phyloP scores from a whole-genome alignment of 495 filamentous ascomycete species.

The Trichoderma reesei region DNA sequence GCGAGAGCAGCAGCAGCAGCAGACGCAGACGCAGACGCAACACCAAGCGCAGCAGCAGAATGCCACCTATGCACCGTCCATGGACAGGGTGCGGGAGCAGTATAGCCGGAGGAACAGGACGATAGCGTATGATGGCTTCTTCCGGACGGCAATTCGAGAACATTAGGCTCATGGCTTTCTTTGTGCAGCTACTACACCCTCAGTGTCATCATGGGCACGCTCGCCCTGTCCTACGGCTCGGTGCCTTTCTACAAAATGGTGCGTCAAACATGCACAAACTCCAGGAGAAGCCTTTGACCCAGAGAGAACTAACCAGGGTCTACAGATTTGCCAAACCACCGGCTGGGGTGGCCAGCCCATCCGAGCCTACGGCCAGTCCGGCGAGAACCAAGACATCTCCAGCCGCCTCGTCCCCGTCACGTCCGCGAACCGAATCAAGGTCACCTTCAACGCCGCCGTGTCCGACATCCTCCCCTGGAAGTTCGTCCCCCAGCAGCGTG shows the following conservation, averaged over 20 bases:
- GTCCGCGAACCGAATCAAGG: slow-evolving; percentile 72
- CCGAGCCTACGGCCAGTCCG: slow-evolving; percentile 55
- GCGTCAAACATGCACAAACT: slow-evolving; percentile 12
- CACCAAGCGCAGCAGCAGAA: slow-evolving; percentile 15
- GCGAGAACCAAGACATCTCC: slow-evolving; percentile 53
- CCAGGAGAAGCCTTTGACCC: no score
- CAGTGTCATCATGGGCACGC: slow-evolving; percentile 79
- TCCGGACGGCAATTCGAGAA: slow-evolving; percentile 4
- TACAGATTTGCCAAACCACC: slow-evolving; percentile 88
- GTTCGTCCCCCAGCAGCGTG: slow-evolving; percentile 91
- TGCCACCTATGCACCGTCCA: slow-evolving; percentile 28
- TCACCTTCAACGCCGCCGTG: slow-evolving; percentile 91
- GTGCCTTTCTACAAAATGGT: slow-evolving; percentile 99
- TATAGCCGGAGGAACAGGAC: slow-evolving; percentile 51
- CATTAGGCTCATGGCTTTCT: slow-evolving; percentile 9
- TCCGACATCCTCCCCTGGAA: slow-evolving; percentile 96
- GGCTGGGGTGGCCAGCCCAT: slow-evolving; percentile 93
- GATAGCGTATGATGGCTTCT: slow-evolving; percentile 37
- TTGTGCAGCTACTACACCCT: slow-evolving; percentile 64
- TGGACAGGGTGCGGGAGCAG: slow-evolving; percentile 45
- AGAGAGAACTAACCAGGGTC: not conserved
- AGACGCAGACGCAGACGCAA: slow-evolving; percentile 1
- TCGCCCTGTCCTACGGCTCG: slow-evolving; percentile 87
- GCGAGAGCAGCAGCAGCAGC: not conserved
- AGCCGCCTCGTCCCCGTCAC: slow-evolving; percentile 70